Percentiles rank a stretch among this genome's conserved stretches.
Conservation (phyloP, 1,139 yeast genomes). For the Suhomyces maxii region DNA sequence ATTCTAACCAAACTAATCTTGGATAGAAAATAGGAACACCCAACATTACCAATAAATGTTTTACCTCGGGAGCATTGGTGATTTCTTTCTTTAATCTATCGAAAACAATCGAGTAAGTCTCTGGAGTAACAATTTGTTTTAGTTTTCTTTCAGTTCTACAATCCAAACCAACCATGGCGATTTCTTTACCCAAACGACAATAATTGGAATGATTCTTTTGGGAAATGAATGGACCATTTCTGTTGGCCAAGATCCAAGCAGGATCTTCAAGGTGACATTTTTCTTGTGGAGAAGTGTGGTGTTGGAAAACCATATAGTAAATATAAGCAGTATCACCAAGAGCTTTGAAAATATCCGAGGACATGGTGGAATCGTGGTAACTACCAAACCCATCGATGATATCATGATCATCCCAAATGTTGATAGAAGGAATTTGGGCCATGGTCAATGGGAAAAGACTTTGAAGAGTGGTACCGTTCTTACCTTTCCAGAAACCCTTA, state of each 20-base stretch:
- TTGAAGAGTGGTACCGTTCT: slow-evolving; percentile 63
- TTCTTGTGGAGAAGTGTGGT: slow-evolving; percentile 61
- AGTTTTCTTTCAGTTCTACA: slow-evolving; percentile 88
- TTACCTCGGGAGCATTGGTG: slow-evolving; percentile 50
- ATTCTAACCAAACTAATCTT: slow-evolving; percentile 85
- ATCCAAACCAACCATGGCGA: slow-evolving; percentile 77
- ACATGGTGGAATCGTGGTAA: slow-evolving; percentile 74
- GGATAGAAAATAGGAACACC: slow-evolving; percentile 97
- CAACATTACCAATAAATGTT: slow-evolving; percentile 77
- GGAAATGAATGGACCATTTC: slow-evolving; percentile 64
- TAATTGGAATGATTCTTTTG: slow-evolving; percentile 67
- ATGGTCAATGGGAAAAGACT: slow-evolving; percentile 69
- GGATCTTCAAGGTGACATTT: slow-evolving; percentile 43
- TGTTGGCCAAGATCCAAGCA: slow-evolving; percentile 56
- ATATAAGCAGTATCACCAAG: slow-evolving; percentile 79
- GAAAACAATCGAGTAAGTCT: slow-evolving; percentile 64
- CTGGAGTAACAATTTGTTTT: slow-evolving; percentile 53
- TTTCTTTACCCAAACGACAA: slow-evolving; percentile 69
- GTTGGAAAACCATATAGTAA: slow-evolving; percentile 90
- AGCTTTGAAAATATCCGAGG: slow-evolving; percentile 60
- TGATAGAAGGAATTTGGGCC: slow-evolving; percentile 80
- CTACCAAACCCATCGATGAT: slow-evolving; percentile 96
- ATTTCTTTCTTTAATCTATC: slow-evolving; percentile 58
- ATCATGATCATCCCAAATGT: slow-evolving; percentile 88
- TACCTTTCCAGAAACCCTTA: slow-evolving; percentile 78